A percentile compares a stretch with the other conserved stretches of the same genome.
These are phyloP conservation scores for Geotrichum candidum DNA, from an alignment of 1,139 yeast genomes.

Conservation along the genomic window DNA sequence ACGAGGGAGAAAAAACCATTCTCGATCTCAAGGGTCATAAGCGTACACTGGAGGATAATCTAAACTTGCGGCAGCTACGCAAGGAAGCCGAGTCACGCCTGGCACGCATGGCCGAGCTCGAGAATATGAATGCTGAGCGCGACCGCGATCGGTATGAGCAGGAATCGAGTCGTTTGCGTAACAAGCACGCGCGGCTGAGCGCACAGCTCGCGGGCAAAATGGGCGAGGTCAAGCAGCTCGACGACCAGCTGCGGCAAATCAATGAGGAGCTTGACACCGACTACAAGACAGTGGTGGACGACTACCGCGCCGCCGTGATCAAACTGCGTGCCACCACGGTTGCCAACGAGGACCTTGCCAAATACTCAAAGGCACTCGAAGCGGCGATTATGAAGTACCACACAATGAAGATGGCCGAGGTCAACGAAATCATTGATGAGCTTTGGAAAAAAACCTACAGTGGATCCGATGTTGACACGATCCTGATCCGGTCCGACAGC, in stretches of 20 bases:
- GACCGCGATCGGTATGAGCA: conserved; percentile 60
- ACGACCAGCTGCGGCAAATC: conserved; percentile 58
- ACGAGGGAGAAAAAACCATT: conserved; percentile 36
- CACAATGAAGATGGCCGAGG: conserved; percentile 85
- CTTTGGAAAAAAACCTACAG: conserved; percentile 91
- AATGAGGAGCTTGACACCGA: conserved; percentile 59
- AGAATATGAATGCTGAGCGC: conserved; percentile 57
- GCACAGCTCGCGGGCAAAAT: conserved; percentile 67
- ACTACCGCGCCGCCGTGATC: conserved; percentile 66
- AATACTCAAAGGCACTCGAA: conserved; percentile 81
- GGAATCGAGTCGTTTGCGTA: conserved; percentile 51
- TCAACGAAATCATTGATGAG: conserved; percentile 80
- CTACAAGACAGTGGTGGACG: conserved; percentile 57
- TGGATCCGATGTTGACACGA: conserved; percentile 92
- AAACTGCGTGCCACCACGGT: conserved; percentile 69
- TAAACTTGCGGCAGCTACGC: conserved; percentile 45
- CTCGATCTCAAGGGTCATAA: conserved; percentile 48
- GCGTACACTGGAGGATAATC: conserved; percentile 49
- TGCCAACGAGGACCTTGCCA: conserved; percentile 78
- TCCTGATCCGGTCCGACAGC: conserved; percentile 76
- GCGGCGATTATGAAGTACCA: conserved; percentile 93
- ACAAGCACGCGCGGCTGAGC: conserved; percentile 50
- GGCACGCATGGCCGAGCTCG: conserved; percentile 39
- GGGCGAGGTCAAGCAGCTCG: conserved; percentile 82
- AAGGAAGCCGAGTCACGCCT: conserved; percentile 29